These are phyloP conservation scores for Ilyonectria destructans DNA, from an alignment of 2,329 filamentous ascomycete species.

Conservation along the genomic window DNA sequence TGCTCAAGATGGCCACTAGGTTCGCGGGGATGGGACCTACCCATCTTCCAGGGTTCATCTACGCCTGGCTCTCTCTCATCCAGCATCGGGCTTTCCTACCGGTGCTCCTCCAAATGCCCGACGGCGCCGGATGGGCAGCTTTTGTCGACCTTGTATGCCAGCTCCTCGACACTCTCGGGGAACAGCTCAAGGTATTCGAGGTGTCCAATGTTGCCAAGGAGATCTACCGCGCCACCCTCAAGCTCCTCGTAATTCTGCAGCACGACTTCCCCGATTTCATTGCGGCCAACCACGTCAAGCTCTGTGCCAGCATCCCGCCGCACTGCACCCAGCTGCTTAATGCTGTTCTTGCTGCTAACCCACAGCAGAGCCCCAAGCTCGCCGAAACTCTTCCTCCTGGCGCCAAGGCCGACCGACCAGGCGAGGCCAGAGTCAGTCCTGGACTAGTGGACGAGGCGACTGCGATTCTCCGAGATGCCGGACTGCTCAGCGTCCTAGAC, in stretches of 20 bases:
- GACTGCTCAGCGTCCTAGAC: conserved; percentile 74
- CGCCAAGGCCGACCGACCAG: conserved; percentile 82
- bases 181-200: conserved; percentile 83
- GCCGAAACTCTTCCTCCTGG: conserved; percentile 70
- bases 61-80: conserved; percentile 87
- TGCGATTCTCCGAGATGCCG: conserved; percentile 67
- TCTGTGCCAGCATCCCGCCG: conserved; percentile 86
- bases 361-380: conserved; percentile 79
- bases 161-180: conserved; percentile 81
- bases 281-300: conserved; percentile 86
- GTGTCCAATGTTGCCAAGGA: conserved; percentile 82
- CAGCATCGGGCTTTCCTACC: conserved; percentile 91
- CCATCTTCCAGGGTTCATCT: conserved; percentile 86
- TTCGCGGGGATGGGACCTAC: conserved; percentile 83
- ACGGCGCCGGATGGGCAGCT: conserved; percentile 81
- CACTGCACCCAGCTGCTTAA: conserved; percentile 93
- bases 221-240: conserved; percentile 87
- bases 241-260: conserved; percentile 87
- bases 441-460: conserved; percentile 76
- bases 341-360: conserved; percentile 86
- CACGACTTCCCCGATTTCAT: conserved; percentile 97
- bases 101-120: conserved; percentile 78
- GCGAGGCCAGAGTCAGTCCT: conserved; percentile 81
- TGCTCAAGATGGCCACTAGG: conserved; percentile 80
- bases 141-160: conserved; percentile 83